A percentile compares a stretch with the other conserved stretches of the same genome.
Evolutionary conservation across 2,329 filamentous ascomycete genomes (phyloP).

Genomic region (Colletotrichum lentis): DNA sequence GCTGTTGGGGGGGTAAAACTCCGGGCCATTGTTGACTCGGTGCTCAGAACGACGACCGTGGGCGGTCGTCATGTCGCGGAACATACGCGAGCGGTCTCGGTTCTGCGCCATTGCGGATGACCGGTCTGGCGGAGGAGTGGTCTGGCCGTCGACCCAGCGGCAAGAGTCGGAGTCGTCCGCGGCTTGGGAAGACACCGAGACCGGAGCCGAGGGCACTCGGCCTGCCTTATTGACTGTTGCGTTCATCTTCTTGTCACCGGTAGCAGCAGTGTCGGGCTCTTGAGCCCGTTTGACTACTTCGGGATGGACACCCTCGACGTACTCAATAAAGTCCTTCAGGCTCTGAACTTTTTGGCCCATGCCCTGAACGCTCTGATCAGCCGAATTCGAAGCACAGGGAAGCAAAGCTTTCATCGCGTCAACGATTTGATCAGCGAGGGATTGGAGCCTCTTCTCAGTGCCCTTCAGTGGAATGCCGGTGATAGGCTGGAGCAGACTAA

Average conservation of each 20-base stretch:
- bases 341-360: constrained; percentile 26
- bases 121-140: constrained; percentile 31
- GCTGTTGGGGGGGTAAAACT: constrained; percentile 27
- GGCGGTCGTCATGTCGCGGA: constrained; percentile 24
- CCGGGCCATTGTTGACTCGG: constrained; percentile 11
- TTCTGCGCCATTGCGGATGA: constrained; percentile 28
- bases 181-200: constrained; percentile 30
- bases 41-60: constrained; percentile 22
- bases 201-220: constrained; percentile 28
- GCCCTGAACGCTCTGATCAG: constrained; percentile 9
- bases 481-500: constrained; percentile 26
- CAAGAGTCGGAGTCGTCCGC: constrained; percentile 32
- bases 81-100: constrained; percentile 34
- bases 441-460: constrained; percentile 30
- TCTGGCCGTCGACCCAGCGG: constrained; percentile 34
- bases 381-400: neutral
- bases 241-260: constrained; percentile 6
- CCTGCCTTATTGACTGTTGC: neutral
- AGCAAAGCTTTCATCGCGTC: constrained; percentile 13
- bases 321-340: constrained; percentile 35
- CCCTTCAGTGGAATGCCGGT: constrained; percentile 29
- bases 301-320: constrained; percentile 32
- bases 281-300: constrained; percentile 30
- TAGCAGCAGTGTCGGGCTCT: neutral
- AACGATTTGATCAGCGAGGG: constrained; percentile 27